Evolutionary conservation across 1,284 basidiomycete genomes (phyloP).

Genomic region (Sutorius eximius): DNA sequence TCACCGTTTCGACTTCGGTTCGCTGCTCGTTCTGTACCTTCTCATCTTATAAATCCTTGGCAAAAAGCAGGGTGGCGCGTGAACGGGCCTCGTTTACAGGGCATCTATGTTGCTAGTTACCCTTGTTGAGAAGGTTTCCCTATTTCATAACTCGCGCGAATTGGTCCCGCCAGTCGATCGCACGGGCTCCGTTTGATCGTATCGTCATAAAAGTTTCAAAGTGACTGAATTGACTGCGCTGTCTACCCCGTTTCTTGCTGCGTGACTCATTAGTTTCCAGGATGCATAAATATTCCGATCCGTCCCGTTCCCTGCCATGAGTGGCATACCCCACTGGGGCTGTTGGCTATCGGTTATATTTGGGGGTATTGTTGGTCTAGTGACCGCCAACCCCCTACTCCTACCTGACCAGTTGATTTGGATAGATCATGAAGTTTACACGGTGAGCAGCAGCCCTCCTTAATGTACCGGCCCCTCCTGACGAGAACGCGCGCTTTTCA

Average conservation of each 20-base stretch:
- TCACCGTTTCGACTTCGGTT: not conserved
- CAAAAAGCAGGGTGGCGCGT: not conserved
- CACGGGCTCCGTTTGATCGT: slow-evolving; percentile 2
- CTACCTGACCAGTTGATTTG: not conserved
- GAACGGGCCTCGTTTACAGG: not conserved
- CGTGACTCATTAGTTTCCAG: not conserved
- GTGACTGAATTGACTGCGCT: slow-evolving; percentile 4
- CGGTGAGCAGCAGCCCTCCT: slow-evolving; percentile 37
- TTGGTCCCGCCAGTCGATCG: not conserved
- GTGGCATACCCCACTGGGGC: not conserved
- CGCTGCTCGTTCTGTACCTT: not conserved
- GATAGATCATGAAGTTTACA: slow-evolving; percentile 52
- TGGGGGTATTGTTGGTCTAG: not conserved
- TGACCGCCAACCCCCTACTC: not conserved
- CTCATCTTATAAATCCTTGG: not conserved
- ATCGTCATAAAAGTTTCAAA: slow-evolving; percentile 16
- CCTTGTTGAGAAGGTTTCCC: slow-evolving; percentile 3
- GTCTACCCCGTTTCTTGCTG: not conserved
- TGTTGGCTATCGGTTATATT: not conserved
- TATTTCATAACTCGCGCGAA: not conserved
- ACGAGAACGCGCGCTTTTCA: slow-evolving; percentile 1
- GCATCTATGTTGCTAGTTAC: not conserved
- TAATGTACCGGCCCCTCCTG: slow-evolving; percentile 1
- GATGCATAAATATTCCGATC: slow-evolving; percentile 15
- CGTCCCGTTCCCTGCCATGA: slow-evolving; percentile 10